Evolutionary conservation across 1,139 yeast genomes (phyloP), one percentile per base, ranked within the genome.

Genomic region (Geotrichum europaeum): DNA sequence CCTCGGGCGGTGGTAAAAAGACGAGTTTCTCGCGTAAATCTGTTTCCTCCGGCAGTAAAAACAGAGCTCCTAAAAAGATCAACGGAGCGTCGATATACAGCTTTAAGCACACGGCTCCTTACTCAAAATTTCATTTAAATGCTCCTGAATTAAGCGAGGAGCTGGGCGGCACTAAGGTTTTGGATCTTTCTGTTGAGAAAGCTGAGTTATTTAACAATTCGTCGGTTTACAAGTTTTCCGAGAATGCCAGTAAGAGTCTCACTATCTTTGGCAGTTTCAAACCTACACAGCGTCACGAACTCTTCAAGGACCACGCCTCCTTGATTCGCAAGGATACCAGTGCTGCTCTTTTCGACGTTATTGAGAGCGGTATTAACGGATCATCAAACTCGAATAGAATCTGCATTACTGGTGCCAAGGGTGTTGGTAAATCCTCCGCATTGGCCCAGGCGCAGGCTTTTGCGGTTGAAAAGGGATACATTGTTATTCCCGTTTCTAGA

Each of bases 361-460:
- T 75, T 25, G 56, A 68, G n/a, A 63, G 66, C 5, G 69, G 68
- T 7, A 43, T 55, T 10, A 53, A 62, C 6, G 53, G 72, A 1
- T 58, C 74, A 0, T 77, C 83, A 0, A 68, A 70, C 20, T 68
- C 74, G 13, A 87, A 85, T 70, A 79, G 88, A 69, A 67, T 81
- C 51, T 77, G 87, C 56, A 66, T 92, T 25, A 74, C 83, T 40
- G 98, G 98, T 51, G 84, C 81, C 61, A 76, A 83, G 56, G 97
- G 97, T 55, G 80, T 82, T 12, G 98, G 98, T 12, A 92, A 92
- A 75, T 82, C 94, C 2, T 83, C 91, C 0, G 72, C 87, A 50
- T 68, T 92, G 57, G 76, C 94, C 0, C 97, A 92, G 72, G 79
- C 86, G 1, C 87, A 87, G 61, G 86, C 94, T 0, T 69, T 81